Percentiles rank a stretch among this genome's conserved stretches.
Conservation (phyloP, 352 stramenopile species). For the Phytopythium kandeliae region DNA sequence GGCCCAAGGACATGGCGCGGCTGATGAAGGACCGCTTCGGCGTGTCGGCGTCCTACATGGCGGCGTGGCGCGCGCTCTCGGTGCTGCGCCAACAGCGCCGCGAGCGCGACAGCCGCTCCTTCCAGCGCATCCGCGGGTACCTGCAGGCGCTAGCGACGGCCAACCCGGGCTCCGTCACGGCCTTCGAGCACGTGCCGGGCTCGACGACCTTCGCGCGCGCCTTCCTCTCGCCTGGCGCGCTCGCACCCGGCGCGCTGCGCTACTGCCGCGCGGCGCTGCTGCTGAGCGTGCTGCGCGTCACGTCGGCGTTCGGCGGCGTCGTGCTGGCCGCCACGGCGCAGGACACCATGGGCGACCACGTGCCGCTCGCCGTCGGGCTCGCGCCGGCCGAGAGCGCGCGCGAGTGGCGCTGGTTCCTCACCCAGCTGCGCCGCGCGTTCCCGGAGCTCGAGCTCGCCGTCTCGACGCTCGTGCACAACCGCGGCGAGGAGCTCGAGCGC, state of each 20-base stretch:
- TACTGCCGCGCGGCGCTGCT: slow-evolving; percentile 61
- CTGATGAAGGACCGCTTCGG: slow-evolving; percentile 85
- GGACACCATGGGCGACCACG: slow-evolving; percentile 72
- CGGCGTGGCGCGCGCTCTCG: slow-evolving; percentile 64
- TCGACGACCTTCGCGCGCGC: slow-evolving; percentile 37
- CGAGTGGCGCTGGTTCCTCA: slow-evolving; percentile 66
- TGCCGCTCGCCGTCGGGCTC: slow-evolving; percentile 59
- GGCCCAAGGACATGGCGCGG: slow-evolving; percentile 68
- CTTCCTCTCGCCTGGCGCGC: slow-evolving; percentile 62
- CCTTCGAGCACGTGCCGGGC: slow-evolving; percentile 52
- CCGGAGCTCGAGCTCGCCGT: slow-evolving; percentile 44
- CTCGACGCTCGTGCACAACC: slow-evolving; percentile 63
- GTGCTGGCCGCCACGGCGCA: slow-evolving; percentile 68
- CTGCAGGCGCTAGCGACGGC: slow-evolving; percentile 49
- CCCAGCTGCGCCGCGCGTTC: slow-evolving; percentile 47
- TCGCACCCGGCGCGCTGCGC: slow-evolving; percentile 36
- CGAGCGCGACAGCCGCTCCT: slow-evolving; percentile 58
- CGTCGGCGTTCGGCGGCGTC: slow-evolving; percentile 56
- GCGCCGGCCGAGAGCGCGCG: slow-evolving; percentile 42
- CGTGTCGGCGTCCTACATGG: slow-evolving; percentile 76
- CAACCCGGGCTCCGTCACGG: slow-evolving; percentile 50
- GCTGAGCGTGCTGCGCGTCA: slow-evolving; percentile 66
- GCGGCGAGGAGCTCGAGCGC: slow-evolving; percentile 42
- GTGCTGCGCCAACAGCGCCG: slow-evolving; percentile 67
- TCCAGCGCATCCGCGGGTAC: slow-evolving; percentile 61